A percentile compares a stretch with the other conserved stretches of the same genome.
phyloP scores from a whole-genome alignment of 1,284 basidiomycete genomes.

The Moniliella sp. region DNA sequence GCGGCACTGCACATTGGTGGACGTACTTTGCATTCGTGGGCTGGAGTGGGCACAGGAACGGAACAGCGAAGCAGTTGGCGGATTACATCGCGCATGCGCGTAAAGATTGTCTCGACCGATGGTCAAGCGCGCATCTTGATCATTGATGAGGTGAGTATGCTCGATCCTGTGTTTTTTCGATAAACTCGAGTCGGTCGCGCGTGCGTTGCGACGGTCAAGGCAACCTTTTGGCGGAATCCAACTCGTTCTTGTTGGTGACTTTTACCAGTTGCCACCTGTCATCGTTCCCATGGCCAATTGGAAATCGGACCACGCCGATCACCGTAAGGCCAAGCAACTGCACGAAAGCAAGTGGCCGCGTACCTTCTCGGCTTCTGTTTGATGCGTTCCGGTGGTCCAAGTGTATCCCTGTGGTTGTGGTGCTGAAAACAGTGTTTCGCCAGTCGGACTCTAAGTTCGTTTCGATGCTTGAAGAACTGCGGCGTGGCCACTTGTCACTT shows the following conservation, averaged over 20 bases:
- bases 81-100: neutral
- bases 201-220: conserved; percentile 46
- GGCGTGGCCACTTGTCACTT: conserved; percentile 5
- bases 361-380: conserved; percentile 52
- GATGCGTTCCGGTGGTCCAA: conserved; percentile 65
- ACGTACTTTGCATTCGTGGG: conserved; percentile 1
- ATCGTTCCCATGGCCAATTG: conserved; percentile 26
- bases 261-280: conserved; percentile 87
- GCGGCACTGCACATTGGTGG: conserved; percentile 1
- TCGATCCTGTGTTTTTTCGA: conserved; percentile 51
- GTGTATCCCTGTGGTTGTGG: conserved; percentile 55
- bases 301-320: neutral
- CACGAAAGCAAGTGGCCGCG: neutral
- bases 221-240: conserved; percentile 80
- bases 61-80: neutral
- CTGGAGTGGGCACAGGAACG: conserved; percentile 1
- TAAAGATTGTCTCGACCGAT: neutral
- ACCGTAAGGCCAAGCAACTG: neutral
- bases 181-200: conserved; percentile 54
- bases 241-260: conserved; percentile 78
- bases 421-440: conserved; percentile 67
- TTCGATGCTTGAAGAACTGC: conserved; percentile 16
- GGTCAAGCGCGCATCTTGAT: neutral
- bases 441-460: conserved; percentile 39
- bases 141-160: no score